phyloP scores from a whole-genome alignment of 2,329 filamentous ascomycete genomes.

The Diaporthe ilicicola region DNA sequence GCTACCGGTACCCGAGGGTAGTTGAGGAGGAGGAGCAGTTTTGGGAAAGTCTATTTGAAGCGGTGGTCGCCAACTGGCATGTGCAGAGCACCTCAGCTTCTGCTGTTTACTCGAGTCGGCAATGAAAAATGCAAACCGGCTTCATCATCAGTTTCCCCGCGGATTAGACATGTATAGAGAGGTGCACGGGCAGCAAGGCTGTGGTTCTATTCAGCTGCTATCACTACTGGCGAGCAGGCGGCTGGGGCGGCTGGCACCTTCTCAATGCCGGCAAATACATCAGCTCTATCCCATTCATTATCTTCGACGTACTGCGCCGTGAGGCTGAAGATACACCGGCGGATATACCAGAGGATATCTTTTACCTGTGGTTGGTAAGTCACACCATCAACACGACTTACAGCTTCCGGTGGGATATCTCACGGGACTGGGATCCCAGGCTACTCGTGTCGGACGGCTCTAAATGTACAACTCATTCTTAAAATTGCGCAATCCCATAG shows the following conservation, averaged over 20 bases:
- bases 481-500: too few species aligned
- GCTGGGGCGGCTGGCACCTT: conserved; percentile 14
- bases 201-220: too few species aligned
- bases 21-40: too few species aligned
- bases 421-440: conserved; percentile 8
- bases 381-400: neutral
- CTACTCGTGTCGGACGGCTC: neutral
- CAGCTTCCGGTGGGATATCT: conserved; percentile 18
- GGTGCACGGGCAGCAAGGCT: too few species aligned
- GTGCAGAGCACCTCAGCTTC: too few species aligned
- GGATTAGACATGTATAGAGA: too few species aligned
- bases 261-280: conserved; percentile 15
- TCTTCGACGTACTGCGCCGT: conserved; percentile 5
- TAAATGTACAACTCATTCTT: neutral
- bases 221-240: neutral
- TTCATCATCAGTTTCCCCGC: too few species aligned
- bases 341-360: neutral
- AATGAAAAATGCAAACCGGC: too few species aligned
- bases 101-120: too few species aligned
- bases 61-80: too few species aligned
- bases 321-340: conserved; percentile 10
- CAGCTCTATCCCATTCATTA: conserved; percentile 14
- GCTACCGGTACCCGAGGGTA: too few species aligned
- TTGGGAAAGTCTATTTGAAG: too few species aligned
- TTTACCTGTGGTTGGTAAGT: conserved; percentile 14